These are phyloP conservation scores for Entrophospora sp. DNA, from an alignment of 192 early-diverging fungal species.

Conservation along the genomic window DNA sequence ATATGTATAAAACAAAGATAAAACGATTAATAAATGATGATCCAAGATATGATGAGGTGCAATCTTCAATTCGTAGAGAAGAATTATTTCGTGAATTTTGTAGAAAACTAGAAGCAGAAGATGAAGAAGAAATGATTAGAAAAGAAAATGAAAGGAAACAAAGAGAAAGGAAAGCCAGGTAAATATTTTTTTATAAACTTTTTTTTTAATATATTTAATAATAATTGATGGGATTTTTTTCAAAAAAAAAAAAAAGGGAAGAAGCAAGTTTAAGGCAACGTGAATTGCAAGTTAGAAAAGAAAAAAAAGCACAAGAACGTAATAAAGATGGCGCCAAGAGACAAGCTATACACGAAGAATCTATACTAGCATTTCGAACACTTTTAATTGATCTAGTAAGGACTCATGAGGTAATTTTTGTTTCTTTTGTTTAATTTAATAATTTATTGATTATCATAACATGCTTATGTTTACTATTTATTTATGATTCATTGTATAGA, in stretches of 20 bases:
- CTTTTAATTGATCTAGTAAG: slow-evolving; percentile 46
- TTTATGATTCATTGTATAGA: slow-evolving; percentile 7
- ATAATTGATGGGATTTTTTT: too few relatives aligned
- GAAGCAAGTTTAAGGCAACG: slow-evolving; percentile 46
- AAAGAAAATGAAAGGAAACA: slow-evolving; percentile 14
- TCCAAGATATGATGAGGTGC: slow-evolving; percentile 53
- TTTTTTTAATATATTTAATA: too few relatives aligned
- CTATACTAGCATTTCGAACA: slow-evolving; percentile 29
- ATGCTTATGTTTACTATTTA: background rate
- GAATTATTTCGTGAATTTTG: slow-evolving; percentile 61
- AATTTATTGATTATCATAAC: background rate
- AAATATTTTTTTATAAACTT: background rate
- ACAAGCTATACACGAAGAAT: slow-evolving; percentile 32
- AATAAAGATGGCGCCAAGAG: slow-evolving; percentile 29
- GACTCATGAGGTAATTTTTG: slow-evolving; percentile 33
- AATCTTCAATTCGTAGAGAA: slow-evolving; percentile 54
- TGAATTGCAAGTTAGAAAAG: slow-evolving; percentile 43
- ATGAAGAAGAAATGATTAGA: slow-evolving; percentile 21
- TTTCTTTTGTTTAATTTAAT: background rate
- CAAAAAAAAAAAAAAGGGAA: too few relatives aligned
- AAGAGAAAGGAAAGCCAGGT: slow-evolving; percentile 17
- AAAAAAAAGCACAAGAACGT: slow-evolving; percentile 26
- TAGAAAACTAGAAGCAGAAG: slow-evolving; percentile 31
- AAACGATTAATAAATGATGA: slow-evolving; percentile 60
- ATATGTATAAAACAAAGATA: too few relatives aligned